Evolutionary conservation across 2,329 filamentous ascomycete species (phyloP), one percentile per base, ranked within the genome.

Genomic region (Nemania abortiva): DNA sequence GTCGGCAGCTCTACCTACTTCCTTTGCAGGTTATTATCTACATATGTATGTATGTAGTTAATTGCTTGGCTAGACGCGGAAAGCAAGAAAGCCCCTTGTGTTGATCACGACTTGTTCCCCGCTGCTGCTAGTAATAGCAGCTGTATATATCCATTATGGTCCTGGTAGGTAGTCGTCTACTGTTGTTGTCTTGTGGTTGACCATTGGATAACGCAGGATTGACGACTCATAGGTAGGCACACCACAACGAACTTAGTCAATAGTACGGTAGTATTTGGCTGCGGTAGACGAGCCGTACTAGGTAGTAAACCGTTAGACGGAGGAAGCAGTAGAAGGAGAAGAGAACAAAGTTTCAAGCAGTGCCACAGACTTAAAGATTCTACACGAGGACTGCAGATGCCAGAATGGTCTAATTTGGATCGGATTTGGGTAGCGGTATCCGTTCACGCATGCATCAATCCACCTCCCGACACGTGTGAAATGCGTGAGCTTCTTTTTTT

Each of bases 361-460:
- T 52, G 45, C 58, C 52, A 53, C 52, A 47, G 22, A 20, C 18
- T 56, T 13, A 29, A 59, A 58, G 39, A 49, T 39, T 49, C 63
- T 54, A 69, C 37, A 69, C 67, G 63, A 69, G 29, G n/a, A 22
- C 3, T 66, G 63, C 67, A 66, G 58, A 60, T 60, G 58, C 45
- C 54, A 55, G 58, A 68, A 29, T 10, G 49, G 49, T 37, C 54
- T 55, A 27, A 39, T 37, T 45, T 37, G 62, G 57, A 45, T 29
- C 58, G 59, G 58, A 69, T 55, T 54, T 20, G 62, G 50, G 22
- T 50, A 24, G 50, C 47, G 45, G 52, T 42, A 42, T 20, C 57
- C 63, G 52, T 63, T 49, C 39, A 63, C 62, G 58, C 47, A 55
- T 59, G 63, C 57, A 39, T 54, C 45, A 50, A 50, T 29, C 63